Evolutionary conservation across 495 filamentous ascomycete genomes (phyloP).

Genomic region (Talaromyces trachyspermus): DNA sequence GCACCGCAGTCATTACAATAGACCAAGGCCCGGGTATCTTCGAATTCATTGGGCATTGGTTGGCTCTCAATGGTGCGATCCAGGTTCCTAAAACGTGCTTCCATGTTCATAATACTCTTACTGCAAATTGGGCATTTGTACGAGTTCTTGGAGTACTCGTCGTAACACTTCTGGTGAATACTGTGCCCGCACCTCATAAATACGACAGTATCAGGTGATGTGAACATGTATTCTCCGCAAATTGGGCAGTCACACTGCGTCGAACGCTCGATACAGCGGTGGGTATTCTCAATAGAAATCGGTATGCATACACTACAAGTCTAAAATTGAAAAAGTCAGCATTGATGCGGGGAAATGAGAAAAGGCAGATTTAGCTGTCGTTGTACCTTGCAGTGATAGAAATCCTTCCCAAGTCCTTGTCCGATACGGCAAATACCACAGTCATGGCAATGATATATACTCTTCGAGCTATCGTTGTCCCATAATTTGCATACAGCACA

Average conservation of each 20-base stretch:
- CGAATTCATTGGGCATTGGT: constrained; percentile 84
- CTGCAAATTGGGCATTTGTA: constrained; percentile 95
- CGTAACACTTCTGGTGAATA: constrained; percentile 82
- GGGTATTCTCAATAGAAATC: constrained; percentile 68
- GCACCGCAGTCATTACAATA: constrained; percentile 92
- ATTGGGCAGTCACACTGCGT: constrained; percentile 98
- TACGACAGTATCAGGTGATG: constrained; percentile 78
- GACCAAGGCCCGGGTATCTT: constrained; percentile 69
- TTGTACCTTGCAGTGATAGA: constrained; percentile 88
- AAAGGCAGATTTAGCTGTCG: too few species aligned
- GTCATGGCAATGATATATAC: constrained; percentile 94
- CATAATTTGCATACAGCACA: constrained; percentile 93
- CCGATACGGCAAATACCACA: constrained; percentile 94
- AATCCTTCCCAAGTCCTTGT: constrained; percentile 89
- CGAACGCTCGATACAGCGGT: constrained; percentile 89
- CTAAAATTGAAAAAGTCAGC: constrained; percentile 34
- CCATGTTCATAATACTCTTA: constrained; percentile 93
- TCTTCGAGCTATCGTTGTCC: constrained; percentile 86
- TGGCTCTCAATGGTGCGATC: constrained; percentile 79
- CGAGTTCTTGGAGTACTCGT: constrained; percentile 73
- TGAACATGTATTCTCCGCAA: constrained; percentile 95
- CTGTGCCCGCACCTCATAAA: constrained; percentile 96
- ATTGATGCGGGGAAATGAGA: background rate
- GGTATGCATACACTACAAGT: constrained; percentile 88
- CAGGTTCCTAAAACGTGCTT: constrained; percentile 82